phyloP scores from a whole-genome alignment of 768 basidiomycete species.

The Sarcodon sp. region DNA sequence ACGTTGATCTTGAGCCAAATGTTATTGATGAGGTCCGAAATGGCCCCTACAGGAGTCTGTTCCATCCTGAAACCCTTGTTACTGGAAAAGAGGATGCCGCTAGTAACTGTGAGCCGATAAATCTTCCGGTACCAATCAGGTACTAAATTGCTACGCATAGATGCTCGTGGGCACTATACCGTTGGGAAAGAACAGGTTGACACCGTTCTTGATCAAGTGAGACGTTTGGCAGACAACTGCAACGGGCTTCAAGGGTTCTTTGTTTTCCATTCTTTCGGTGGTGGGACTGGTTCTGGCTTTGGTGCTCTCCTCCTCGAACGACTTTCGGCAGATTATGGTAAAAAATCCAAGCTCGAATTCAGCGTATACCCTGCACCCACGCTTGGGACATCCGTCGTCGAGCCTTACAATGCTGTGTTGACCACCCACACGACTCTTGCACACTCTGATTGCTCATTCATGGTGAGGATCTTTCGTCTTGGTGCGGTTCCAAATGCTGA shows the following conservation, averaged over 20 bases:
- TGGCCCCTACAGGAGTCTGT: constrained; percentile 91
- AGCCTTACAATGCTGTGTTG: constrained; percentile 96
- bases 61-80: constrained; percentile 98
- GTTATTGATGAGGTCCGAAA: constrained; percentile 96
- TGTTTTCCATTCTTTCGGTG: constrained; percentile 99
- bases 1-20: constrained; percentile 95
- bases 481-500: neutral
- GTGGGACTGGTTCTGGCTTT: constrained; percentile 98
- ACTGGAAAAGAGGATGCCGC: constrained; percentile 99
- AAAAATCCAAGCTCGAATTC: constrained; percentile 99
- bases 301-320: constrained; percentile 96
- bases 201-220: constrained; percentile 91
- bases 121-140: constrained; percentile 3
- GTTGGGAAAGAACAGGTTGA: constrained; percentile 98
- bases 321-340: constrained; percentile 96
- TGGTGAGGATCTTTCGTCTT: constrained; percentile 36
- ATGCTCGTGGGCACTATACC: constrained; percentile 98
- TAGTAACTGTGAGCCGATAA: constrained; percentile 72
- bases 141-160: constrained; percentile 23
- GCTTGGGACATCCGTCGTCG: constrained; percentile 91
- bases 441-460: constrained; percentile 99
- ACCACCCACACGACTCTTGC: constrained; percentile 99
- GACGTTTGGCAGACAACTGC: constrained; percentile 96
- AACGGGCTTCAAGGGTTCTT: constrained; percentile 98
- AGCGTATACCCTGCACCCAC: constrained; percentile 94